Percentiles rank a stretch among this genome's conserved stretches.
phyloP scores from a whole-genome alignment of 2,329 filamentous ascomycete genomes.

The Sordariomycetes sp. region DNA sequence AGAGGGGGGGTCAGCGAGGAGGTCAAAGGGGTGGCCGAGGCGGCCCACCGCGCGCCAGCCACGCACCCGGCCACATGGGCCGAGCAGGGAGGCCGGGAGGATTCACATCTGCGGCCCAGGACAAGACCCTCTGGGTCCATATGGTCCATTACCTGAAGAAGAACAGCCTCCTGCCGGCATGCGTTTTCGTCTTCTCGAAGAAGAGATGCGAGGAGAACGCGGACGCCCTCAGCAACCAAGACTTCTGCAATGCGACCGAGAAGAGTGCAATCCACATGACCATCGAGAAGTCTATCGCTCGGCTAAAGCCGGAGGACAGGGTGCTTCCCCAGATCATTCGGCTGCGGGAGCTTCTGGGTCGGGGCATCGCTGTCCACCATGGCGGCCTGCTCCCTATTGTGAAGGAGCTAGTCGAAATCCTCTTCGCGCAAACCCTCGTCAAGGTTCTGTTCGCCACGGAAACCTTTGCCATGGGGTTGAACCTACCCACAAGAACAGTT shows the following conservation, averaged over 20 bases:
- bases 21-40: conserved; percentile 45
- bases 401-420: conserved; percentile 93
- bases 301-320: conserved; percentile 83
- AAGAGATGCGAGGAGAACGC: conserved; percentile 96
- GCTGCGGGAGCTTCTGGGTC: conserved; percentile 70
- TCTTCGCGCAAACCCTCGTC: conserved; percentile 89
- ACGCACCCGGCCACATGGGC: conserved; percentile 75
- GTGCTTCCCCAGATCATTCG: conserved; percentile 85
- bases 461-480: conserved; percentile 97
- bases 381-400: conserved; percentile 91
- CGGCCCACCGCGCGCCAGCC: conserved; percentile 44
- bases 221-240: conserved; percentile 85
- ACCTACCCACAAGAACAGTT: conserved; percentile 88
- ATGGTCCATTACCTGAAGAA: conserved; percentile 86
- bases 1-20: conserved; percentile 37
- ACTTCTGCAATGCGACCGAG: conserved; percentile 86
- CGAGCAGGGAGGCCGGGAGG: conserved; percentile 77
- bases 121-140: conserved; percentile 94
- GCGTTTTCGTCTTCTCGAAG: conserved; percentile 98
- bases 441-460: conserved; percentile 97
- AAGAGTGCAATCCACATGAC: conserved; percentile 98
- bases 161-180: conserved; percentile 76
- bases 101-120: conserved; percentile 81
- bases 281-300: conserved; percentile 86
- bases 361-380: conserved; percentile 93